Base-by-base conservation (phyloP, 164 flowering plant genomes). In the Piper longum region DNA sequence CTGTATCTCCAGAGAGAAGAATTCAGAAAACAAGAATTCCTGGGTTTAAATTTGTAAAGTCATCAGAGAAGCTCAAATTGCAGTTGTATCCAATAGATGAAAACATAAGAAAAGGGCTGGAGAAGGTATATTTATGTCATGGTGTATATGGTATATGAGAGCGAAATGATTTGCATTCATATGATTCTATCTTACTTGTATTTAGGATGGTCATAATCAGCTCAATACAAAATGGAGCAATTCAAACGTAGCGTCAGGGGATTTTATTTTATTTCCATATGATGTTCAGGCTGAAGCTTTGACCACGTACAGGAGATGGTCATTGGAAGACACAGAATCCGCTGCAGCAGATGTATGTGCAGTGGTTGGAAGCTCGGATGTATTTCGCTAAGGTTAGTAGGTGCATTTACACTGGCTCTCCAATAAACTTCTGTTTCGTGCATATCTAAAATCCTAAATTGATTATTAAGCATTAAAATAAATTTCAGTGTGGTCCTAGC, bases 21-120 rank as follows among this genome's bases (percentile, higher is more conserved):
- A 5, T 2, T 44, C 48, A 44, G 11, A 9, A 44, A 44, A 44
- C 11, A 9, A 44, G 48, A 44, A 44, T 1, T 9, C 48, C 48
- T 5, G 48, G 48, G 11, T 1, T 44, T 1, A 44, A 44, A 44
- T 9, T 44, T 5, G 48, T 44, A 1, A 1, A 44, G 48, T 44
- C 48, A 44, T 5, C 11, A 44, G 48, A 44, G 65, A 93, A 93
- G 73, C 85, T 93, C n/a, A 93, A 90, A 79, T 88, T 93, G 56
- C 99, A 93, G 71, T 70, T 93, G 73, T 93, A 88, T 69, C 99
- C 99, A 18, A 80, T 93, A 60, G 92, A 93, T 79, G 97, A 90
- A 69, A 66, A 59, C 64, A 93, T 91, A 59, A 71, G 86, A 66
- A 88, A 63, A 75, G 81, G 88, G 66, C 76, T 93, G 80, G 97